Percentiles rank a stretch among this genome's conserved stretches.
Evolutionary conservation across 179 eudicot species (phyloP).

Genomic region (Beta corolliflora): DNA sequence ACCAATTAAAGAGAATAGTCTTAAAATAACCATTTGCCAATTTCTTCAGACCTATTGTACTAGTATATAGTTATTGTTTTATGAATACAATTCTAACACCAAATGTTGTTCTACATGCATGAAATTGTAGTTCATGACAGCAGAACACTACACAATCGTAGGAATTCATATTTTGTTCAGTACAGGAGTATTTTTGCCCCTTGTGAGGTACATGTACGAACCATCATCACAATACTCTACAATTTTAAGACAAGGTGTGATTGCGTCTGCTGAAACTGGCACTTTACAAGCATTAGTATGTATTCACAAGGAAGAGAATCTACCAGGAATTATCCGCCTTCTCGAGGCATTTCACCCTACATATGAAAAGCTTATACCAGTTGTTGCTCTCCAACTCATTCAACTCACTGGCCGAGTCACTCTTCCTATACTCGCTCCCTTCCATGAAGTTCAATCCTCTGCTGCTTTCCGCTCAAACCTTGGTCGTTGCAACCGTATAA

Average conservation of each 20-base stretch:
- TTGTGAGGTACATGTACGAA: slow-evolving; percentile 15
- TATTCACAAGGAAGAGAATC: slow-evolving; percentile 30
- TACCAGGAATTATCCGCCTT: slow-evolving; percentile 37
- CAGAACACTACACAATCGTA: slow-evolving; percentile 16
- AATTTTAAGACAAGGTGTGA: slow-evolving; percentile 23
- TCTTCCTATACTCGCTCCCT: slow-evolving; percentile 34
- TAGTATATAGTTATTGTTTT: not conserved
- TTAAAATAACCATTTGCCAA: too few species aligned
- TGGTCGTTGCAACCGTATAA: slow-evolving; percentile 39
- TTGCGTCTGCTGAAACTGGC: slow-evolving; percentile 12
- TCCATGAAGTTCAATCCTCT: slow-evolving; percentile 30
- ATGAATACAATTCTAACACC: not conserved
- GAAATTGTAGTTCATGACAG: slow-evolving; percentile 22
- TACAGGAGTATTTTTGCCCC: slow-evolving; percentile 12
- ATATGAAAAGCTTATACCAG: not conserved
- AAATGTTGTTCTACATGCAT: not conserved
- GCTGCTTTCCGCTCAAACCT: slow-evolving; percentile 37
- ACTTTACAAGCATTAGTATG: slow-evolving; percentile 22
- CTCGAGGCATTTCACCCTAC: slow-evolving; percentile 46
- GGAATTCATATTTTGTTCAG: slow-evolving; percentile 16
- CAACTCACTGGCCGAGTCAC: slow-evolving; percentile 62
- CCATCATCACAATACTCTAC: slow-evolving; percentile 28
- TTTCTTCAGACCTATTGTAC: not conserved
- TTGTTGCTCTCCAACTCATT: slow-evolving; percentile 57
- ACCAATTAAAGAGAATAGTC: too few species aligned